Base-by-base conservation (phyloP, 2,329 filamentous ascomycete genomes). In the Pestalotiopsis sp. region DNA sequence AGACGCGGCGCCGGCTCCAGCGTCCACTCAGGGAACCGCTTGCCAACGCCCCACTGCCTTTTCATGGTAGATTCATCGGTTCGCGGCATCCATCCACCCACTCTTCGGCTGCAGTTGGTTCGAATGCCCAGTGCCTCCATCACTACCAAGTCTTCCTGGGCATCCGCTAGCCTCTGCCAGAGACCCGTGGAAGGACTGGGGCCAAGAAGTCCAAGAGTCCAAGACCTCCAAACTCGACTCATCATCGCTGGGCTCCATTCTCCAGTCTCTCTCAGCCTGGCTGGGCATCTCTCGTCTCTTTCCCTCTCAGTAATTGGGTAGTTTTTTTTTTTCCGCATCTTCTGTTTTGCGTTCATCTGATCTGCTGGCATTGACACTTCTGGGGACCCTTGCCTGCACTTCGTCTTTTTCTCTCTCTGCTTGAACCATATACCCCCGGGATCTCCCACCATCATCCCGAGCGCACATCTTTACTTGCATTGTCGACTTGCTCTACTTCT, bases 201-300 rank as follows among this genome's bases (percentile, higher is more conserved):
- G 57, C 57, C 57, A 59, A 56, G 49, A 36, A 36, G 31, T 36
- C 31, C 31, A 36, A 36, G 31, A 36, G 31, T 36, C 31, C 31
- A 36, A 64, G 36, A 23, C 31, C 31, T 64, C 41, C 41, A 61
- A 61, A 27, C 27, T 9, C 31, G 59, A 36, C n/a, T 61, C 27
- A 61, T 39, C 59, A 52, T 20, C 45, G 38, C 25, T 41, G 38
- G 31, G 25, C 25, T 58, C 45, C 20, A 12, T 14, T 65, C 52
- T 56, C 62, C 64, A 14, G 52, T 12, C 45, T 17, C 27, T 67
- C 27, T 61, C 65, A 61, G 65, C 56, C 52, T 49, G 45, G 60
- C 65, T 67, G 52, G 52, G 65, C 65, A 67, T 67, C 39, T 36
- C 65, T 45, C 39, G 52, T 41, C 27, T 23, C 49, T 67, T 31